These are phyloP conservation scores for Lactarius quietus DNA, from an alignment of 768 basidiomycete species.

Conservation along the genomic window DNA sequence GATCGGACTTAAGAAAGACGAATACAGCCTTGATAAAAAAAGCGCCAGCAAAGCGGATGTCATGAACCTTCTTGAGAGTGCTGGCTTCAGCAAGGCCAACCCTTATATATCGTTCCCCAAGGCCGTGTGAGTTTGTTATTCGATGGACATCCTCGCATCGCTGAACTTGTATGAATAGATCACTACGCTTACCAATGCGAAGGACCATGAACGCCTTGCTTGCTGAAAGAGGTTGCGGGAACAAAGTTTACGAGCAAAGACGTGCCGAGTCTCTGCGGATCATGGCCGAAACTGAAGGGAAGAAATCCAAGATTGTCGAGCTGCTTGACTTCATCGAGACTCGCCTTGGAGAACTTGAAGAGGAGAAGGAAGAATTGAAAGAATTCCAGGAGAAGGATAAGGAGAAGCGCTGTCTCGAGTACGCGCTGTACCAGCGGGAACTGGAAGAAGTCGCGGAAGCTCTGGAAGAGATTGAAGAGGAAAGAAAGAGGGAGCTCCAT, in stretches of 20 bases:
- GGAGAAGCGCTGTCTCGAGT: constrained; percentile 90
- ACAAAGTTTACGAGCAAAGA: constrained; percentile 96
- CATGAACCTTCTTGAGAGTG: constrained; percentile 94
- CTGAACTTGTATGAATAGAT: constrained; percentile 58
- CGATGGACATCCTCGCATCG: not conserved
- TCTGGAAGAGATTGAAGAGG: constrained; percentile 81
- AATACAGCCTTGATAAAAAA: constrained; percentile 96
- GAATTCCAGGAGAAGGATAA: constrained; percentile 97
- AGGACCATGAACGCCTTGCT: constrained; percentile 89
- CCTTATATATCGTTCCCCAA: constrained; percentile 99
- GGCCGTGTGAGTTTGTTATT: constrained; percentile 66
- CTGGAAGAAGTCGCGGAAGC: constrained; percentile 84
- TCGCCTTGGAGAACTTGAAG: constrained; percentile 85
- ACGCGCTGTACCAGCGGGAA: constrained; percentile 89
- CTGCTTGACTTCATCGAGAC: constrained; percentile 88
- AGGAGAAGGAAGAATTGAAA: constrained; percentile 96
- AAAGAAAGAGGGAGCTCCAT: constrained; percentile 78
- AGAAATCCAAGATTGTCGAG: constrained; percentile 88
- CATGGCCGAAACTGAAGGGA: constrained; percentile 95
- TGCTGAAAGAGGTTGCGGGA: constrained; percentile 98
- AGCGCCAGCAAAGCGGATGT: constrained; percentile 95
- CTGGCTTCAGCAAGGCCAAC: constrained; percentile 97
- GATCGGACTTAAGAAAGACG: constrained; percentile 97
- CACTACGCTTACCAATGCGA: constrained; percentile 93
- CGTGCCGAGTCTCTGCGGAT: constrained; percentile 90